Evolutionary conservation across 2,329 filamentous ascomycete genomes (phyloP).

Genomic region (Passalora sequoiae): DNA sequence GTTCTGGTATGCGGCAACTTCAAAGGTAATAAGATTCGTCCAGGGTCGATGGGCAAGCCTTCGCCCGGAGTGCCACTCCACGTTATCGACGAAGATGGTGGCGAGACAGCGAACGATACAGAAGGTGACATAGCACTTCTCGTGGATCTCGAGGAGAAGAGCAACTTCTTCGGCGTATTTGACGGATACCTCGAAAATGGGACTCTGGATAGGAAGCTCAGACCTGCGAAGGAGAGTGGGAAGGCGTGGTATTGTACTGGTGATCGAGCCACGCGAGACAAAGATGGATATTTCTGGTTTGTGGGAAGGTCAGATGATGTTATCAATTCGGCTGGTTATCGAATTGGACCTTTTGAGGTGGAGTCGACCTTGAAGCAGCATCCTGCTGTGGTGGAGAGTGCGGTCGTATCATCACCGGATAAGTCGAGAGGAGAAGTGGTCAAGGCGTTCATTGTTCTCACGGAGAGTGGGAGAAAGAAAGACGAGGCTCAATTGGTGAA

Average conservation of each 20-base stretch:
- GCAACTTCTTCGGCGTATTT: conserved; percentile 28
- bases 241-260: conserved; percentile 36
- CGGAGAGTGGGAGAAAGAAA: conserved; percentile 20
- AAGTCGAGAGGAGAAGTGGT: conserved; percentile 37
- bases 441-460: conserved; percentile 40
- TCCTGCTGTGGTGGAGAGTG: conserved; percentile 37
- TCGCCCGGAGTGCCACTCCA: conserved; percentile 36
- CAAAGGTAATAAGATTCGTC: conserved; percentile 31
- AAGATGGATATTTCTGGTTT: conserved; percentile 99
- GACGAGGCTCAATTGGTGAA: conserved; percentile 25
- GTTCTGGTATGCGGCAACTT: conserved; percentile 40
- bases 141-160: conserved; percentile 20
- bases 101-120: conserved; percentile 23
- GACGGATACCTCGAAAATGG: conserved; percentile 29
- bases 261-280: conserved; percentile 78
- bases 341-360: conserved; percentile 41
- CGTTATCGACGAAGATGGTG: conserved; percentile 33
- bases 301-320: conserved; percentile 88
- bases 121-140: conserved; percentile 38
- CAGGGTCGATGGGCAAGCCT: conserved; percentile 40
- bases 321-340: conserved; percentile 40
- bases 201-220: conserved; percentile 21
- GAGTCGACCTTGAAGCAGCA: conserved; percentile 41
- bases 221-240: conserved; percentile 3
- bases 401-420: conserved; percentile 39